Evolutionary conservation across 2,329 filamentous ascomycete genomes (phyloP), one percentile per base, ranked within the genome.

Genomic region (Xylariomycetidae sp.): DNA sequence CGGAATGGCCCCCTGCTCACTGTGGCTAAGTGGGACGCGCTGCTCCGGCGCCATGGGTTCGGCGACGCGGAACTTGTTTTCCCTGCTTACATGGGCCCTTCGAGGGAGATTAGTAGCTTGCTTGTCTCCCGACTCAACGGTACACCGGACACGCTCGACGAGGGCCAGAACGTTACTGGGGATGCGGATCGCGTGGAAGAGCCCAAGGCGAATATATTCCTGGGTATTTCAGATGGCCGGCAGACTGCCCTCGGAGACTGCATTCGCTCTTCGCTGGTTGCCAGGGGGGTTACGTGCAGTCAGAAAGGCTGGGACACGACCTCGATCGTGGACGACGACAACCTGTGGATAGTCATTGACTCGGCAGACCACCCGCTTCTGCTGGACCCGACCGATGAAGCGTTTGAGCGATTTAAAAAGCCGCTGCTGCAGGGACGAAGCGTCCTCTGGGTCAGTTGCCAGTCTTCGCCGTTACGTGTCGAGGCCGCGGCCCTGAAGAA

Each of bases 401-500:
- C 24, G 1, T 45, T 43, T 18, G 35, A 39, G 14, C 31, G 25
- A 10, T 12, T 45, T 19, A 40, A 43, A 31, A 26, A 29, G 8
- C 38, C 43, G 19, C 14, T 45, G 19, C 32, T 35, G 10, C 26
- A 34, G 19, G 29, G 37, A 9, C 20, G 13, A 4, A 28, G 33
- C 12, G 16, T 40, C 8, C 25, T 40, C n/a, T 45, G 42, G 42
- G 29, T 35, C 17, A 41, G 35, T 29, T 33, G 37, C 22, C 38
- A 43, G 26, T 22, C 22, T 1, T 31, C 40, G 6, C 23, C 24
- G 6, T 20, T 32, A 10, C 19, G 31, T 13, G 30, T 15, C 5
- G 25, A 19, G 2, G 32, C 10, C 5, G 39, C 32, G 5, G 37
- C 37, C 8, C 9, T 37, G 19, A 38, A 38, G 25, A 32, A 26